Base-by-base conservation (phyloP, 2,329 filamentous ascomycete genomes). In the Raffaelea ambrosiae region DNA sequence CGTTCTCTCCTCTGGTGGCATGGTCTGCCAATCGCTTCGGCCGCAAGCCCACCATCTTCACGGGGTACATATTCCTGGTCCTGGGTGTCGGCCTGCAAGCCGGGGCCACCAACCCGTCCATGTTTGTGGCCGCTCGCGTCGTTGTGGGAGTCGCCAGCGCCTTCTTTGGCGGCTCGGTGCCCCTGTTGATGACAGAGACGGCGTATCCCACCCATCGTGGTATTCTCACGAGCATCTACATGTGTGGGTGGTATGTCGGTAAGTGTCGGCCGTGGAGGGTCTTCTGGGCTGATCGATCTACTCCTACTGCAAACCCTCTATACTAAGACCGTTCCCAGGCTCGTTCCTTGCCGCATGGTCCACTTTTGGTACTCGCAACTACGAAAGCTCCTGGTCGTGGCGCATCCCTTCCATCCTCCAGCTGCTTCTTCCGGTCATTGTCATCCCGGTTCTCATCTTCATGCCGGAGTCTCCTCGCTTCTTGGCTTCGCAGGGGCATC, bases 401-500 rank as follows among this genome's bases (percentile, higher is more conserved):
- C 66, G 74, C 22, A 70, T 79, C 18, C 81, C 81, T 1, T 70
- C 79, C 8, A 66, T 77, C 54, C 61, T 77, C 2, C 76, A 79
- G 55, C 61, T 69, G 22, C 52, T 54, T 8, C 71, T 75, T 4
- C 63, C 29, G 13, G 3, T 45, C 5, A 16, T 47, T 8, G 47
- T 46, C 20, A 23, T 53, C 14, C 36, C 46, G 5, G 40, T 23
- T 8, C 10, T 53, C 5, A 19, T 52, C 23, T 40, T 51, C 14
- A 33, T 35, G 16, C 40, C 43, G 14, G 49, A 51, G 36, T 26
- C 31, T 13, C 50, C 49, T n/a, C 52, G 52, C 9, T 53, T 35
- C 31, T 40, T 53, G 13, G 50, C 57, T 41, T 43, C 51, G 21
- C 35, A 53, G 39, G 53, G 53, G 46, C 54, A 56, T 35, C 26